These are phyloP conservation scores for Daldinia caldariorum DNA, from an alignment of 495 filamentous ascomycete species.

Conservation along the genomic window DNA sequence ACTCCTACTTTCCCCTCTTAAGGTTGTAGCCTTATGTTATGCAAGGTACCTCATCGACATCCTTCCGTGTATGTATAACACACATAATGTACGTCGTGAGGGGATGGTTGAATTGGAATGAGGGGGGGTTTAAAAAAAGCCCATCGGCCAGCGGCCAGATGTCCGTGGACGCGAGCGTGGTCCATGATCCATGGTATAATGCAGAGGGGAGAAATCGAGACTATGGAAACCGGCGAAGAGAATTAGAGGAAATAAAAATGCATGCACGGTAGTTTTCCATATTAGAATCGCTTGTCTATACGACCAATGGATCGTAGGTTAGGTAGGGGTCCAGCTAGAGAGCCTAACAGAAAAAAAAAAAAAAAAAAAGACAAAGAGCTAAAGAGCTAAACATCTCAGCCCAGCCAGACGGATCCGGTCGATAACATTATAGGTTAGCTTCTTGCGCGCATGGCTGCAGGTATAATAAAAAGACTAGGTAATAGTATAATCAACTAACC, in stretches of 20 bases:
- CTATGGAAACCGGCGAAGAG: constrained; percentile 36
- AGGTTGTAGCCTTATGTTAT: constrained; percentile 39
- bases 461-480: not conserved
- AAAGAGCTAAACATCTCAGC: constrained; percentile 20
- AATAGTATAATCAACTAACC: not conserved
- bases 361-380: too few species aligned
- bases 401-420: constrained; percentile 29
- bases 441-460: not conserved
- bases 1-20: not conserved
- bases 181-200: not conserved
- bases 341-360: too few species aligned
- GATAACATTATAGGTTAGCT: constrained; percentile 20
- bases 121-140: not conserved
- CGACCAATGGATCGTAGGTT: constrained; percentile 35
- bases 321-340: constrained; percentile 25
- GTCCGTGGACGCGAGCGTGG: not conserved
- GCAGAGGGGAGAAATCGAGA: constrained; percentile 15
- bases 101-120: constrained; percentile 25
- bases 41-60: constrained; percentile 42
- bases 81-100: constrained; percentile 17
- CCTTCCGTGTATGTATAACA: constrained; percentile 19
- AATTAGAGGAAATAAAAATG: constrained; percentile 5
- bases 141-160: constrained; percentile 1
- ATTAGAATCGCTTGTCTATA: constrained; percentile 30
- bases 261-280: constrained; percentile 32